Conservation (phyloP, 2,329 filamentous ascomycete genomes). For the Pseudophaeomoniella oleicola region DNA sequence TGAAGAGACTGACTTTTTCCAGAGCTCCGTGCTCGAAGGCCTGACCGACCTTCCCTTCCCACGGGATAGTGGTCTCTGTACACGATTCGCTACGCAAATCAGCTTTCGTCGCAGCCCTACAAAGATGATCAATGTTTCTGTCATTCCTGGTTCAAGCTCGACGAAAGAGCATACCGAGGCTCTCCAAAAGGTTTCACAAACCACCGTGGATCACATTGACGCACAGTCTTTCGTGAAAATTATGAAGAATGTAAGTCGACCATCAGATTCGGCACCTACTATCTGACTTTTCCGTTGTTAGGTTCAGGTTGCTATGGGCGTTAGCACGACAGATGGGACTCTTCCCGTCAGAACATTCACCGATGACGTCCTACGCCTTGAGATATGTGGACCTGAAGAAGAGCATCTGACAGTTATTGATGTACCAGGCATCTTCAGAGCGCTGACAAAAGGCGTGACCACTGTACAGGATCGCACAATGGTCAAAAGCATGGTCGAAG, state of each 20-base stretch:
- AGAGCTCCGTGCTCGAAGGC: slow-evolving; percentile 17
- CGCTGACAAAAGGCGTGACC: slow-evolving; percentile 5
- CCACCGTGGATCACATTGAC: no score
- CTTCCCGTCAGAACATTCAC: slow-evolving; percentile 27
- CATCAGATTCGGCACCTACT: no score
- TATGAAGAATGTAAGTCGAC: no score
- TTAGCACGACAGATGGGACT: no score
- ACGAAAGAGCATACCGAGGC: slow-evolving; percentile 5
- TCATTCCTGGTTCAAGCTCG: slow-evolving; percentile 20
- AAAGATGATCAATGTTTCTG: slow-evolving; percentile 16
- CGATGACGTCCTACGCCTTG: slow-evolving; percentile 24
- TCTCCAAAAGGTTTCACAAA: slow-evolving; percentile 8
- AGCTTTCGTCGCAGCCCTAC: slow-evolving; percentile 20
- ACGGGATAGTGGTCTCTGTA: slow-evolving; percentile 23
- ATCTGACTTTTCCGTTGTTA: no score
- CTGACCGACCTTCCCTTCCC: slow-evolving; percentile 24
- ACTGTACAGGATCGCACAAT: slow-evolving; percentile 19
- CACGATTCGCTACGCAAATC: slow-evolving; percentile 32
- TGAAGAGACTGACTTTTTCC: not conserved
- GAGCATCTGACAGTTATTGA: slow-evolving; percentile 29
- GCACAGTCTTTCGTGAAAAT: no score
- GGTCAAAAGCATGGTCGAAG: slow-evolving; percentile 23
- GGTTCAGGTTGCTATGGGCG: no score
- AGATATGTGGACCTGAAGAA: slow-evolving; percentile 26
- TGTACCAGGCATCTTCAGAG: slow-evolving; percentile 31